These are phyloP conservation scores for Alternaria novae-zelandiae DNA, from an alignment of 2,329 filamentous ascomycete species.

Conservation along the genomic window DNA sequence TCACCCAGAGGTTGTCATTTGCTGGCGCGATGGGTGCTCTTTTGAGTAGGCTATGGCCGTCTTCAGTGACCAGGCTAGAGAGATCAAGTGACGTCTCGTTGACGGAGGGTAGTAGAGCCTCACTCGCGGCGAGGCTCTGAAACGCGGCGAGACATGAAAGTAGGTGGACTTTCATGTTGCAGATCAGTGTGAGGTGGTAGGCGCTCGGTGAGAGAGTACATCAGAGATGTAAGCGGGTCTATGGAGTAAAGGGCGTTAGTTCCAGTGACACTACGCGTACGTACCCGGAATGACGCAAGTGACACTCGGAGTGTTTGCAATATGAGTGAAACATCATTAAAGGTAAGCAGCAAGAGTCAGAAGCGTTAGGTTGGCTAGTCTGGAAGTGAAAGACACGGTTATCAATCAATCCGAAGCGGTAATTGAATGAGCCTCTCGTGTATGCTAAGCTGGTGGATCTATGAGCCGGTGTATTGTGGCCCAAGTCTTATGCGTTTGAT, in stretches of 20 bases:
- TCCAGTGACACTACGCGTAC: background rate
- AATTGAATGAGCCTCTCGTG: background rate
- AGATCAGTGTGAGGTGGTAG: background rate
- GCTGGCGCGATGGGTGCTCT: background rate
- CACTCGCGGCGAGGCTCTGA: background rate
- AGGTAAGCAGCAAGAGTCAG: background rate
- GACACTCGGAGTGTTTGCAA: background rate
- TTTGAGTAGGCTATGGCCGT: background rate
- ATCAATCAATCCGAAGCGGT: fast-evolving
- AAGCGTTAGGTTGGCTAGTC: background rate
- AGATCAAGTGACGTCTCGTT: background rate
- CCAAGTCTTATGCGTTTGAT: background rate
- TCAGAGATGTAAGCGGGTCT: background rate
- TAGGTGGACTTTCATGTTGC: background rate
- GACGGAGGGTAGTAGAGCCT: background rate
- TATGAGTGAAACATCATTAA: background rate
- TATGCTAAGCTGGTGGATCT: background rate
- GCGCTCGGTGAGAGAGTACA: background rate
- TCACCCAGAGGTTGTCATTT: background rate
- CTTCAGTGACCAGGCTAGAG: background rate
- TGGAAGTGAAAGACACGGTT: background rate
- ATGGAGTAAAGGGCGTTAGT: background rate
- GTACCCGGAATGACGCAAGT: background rate
- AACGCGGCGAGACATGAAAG: background rate
- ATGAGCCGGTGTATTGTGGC: background rate